Percentiles rank a stretch among this genome's conserved stretches.
phyloP scores from a whole-genome alignment of 257 asterid species.

The Striga asiatica region DNA sequence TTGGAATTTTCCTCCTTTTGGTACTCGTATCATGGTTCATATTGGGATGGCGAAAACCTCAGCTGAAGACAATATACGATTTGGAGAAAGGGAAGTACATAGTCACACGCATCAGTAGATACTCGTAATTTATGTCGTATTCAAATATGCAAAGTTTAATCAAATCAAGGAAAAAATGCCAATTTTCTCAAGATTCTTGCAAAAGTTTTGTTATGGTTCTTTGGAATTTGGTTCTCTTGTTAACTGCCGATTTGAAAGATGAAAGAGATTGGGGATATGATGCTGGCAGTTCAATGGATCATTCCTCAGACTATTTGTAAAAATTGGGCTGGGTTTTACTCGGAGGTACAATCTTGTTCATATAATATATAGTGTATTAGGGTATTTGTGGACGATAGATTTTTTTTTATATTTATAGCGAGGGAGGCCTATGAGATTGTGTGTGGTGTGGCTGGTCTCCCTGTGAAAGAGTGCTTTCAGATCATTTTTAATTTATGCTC shows the following conservation, averaged over 20 bases:
- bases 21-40: slow-evolving; percentile 35
- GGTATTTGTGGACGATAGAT: no score
- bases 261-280: background rate
- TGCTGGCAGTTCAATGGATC: background rate
- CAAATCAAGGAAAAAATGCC: slow-evolving; percentile 11
- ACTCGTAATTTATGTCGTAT: slow-evolving; percentile 32
- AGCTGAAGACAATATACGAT: slow-evolving; percentile 83
- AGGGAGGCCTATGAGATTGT: no score
- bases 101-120: slow-evolving; percentile 61
- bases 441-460: no score
- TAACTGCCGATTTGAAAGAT: no score
- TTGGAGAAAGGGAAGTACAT: slow-evolving; percentile 93
- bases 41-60: slow-evolving; percentile 60
- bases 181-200: background rate
- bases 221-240: background rate
- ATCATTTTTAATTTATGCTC: no score
- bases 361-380: slow-evolving; percentile 4
- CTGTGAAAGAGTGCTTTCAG: no score
- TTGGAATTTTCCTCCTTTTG: slow-evolving; percentile 32
- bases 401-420: no score
- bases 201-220: background rate
- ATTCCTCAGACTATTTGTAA: background rate
- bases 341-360: slow-evolving; percentile 19
- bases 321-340: background rate
- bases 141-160: slow-evolving; percentile 1